phyloP scores from a whole-genome alignment of 129 eudicot species.

The Tagetes patula region DNA sequence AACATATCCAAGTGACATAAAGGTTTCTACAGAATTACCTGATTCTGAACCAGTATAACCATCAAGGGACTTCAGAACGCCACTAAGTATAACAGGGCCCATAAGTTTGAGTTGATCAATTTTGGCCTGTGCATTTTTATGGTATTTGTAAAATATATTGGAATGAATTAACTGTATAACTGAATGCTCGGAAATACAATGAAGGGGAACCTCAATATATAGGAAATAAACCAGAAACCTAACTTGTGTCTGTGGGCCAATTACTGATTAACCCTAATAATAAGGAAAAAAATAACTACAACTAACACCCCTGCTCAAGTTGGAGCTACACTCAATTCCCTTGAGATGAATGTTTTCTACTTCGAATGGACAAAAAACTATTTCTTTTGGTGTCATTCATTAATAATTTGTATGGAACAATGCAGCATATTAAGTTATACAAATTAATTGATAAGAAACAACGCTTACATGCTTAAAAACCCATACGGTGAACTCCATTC shows the following conservation, averaged over 20 bases:
- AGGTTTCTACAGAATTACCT: slow-evolving; percentile 43
- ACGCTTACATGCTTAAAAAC: slow-evolving; percentile 93
- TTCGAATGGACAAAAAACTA: neutral
- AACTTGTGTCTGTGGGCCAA: no score
- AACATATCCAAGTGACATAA: slow-evolving; percentile 7
- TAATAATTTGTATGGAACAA: slow-evolving; percentile 10
- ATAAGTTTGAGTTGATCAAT: slow-evolving; percentile 85
- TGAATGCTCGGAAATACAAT: no score
- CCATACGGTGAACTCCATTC: slow-evolving; percentile 98
- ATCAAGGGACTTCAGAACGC: slow-evolving; percentile 86
- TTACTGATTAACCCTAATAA: no score
- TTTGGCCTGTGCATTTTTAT: slow-evolving; percentile 59
- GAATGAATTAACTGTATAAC: no score
- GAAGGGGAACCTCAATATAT: no score
- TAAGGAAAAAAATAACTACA: no score
- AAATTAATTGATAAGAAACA: slow-evolving; percentile 16
- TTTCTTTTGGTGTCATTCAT: slow-evolving; percentile 1
- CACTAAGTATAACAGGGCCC: slow-evolving; percentile 89
- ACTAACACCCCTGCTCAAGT: no score
- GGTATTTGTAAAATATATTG: neutral
- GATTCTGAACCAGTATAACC: slow-evolving; percentile 62
- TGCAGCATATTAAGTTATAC: slow-evolving; percentile 14
- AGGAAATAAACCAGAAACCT: no score
- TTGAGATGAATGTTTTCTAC: slow-evolving; percentile 8
- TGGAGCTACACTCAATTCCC: neutral